These are phyloP conservation scores for Boletus eberwhitei DNA, from an alignment of 768 basidiomycete species.

Conservation along the genomic window DNA sequence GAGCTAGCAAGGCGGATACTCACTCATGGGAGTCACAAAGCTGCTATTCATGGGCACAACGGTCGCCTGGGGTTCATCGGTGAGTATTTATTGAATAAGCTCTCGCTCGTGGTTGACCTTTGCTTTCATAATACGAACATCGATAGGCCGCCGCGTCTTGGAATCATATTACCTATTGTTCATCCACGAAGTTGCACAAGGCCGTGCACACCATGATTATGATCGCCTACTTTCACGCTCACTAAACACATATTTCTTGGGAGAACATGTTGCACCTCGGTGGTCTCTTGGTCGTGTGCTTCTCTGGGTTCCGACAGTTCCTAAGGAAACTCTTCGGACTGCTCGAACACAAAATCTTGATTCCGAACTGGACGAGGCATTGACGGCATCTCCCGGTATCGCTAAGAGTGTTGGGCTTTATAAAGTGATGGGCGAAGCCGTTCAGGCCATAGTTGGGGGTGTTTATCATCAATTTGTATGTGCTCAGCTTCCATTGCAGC, in stretches of 20 bases:
- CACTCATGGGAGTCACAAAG: conserved; percentile 74
- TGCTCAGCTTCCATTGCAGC: conserved; percentile 24
- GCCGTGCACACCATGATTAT: conserved; percentile 50
- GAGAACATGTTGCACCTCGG: conserved; percentile 67
- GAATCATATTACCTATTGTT: conserved; percentile 74
- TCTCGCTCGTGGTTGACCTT: neutral
- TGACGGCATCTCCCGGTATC: conserved; percentile 34
- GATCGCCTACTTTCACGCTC: conserved; percentile 54
- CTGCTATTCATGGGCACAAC: conserved; percentile 67
- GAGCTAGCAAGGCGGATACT: conserved; percentile 71
- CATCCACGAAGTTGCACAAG: conserved; percentile 52
- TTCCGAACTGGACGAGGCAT: conserved; percentile 25
- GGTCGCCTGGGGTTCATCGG: conserved; percentile 70
- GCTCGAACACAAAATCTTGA: conserved; percentile 16
- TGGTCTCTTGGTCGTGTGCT: conserved; percentile 75
- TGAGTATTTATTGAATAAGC: conserved; percentile 20
- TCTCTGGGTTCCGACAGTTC: conserved; percentile 67
- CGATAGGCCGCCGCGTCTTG: conserved; percentile 69
- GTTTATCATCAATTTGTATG: conserved; percentile 79
- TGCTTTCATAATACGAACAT: neutral
- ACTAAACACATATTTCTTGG: conserved; percentile 67
- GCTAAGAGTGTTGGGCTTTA: conserved; percentile 61
- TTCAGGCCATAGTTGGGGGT: conserved; percentile 73
- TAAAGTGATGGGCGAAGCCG: conserved; percentile 74
- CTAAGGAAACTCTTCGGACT: conserved; percentile 33